phyloP scores from a whole-genome alignment of 1,139 yeast species.

The Taphrina confusa region DNA sequence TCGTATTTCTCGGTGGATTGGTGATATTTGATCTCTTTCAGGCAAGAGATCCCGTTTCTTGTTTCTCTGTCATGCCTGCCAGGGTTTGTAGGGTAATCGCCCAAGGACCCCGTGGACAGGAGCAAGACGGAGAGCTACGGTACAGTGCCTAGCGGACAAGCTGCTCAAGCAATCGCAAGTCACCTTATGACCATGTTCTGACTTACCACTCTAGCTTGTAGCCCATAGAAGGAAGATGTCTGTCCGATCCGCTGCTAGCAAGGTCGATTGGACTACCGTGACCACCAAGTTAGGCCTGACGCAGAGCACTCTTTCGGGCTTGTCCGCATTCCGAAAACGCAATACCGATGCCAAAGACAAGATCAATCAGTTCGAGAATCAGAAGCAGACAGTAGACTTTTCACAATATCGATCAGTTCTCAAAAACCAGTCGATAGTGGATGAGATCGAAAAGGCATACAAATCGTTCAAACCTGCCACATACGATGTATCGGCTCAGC shows the following conservation, averaged over 20 bases:
- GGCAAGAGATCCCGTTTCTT: no score
- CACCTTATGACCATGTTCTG: no score
- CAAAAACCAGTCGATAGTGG: conserved; percentile 77
- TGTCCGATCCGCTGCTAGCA: conserved; percentile 31
- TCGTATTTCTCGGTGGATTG: no score
- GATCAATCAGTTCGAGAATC: conserved; percentile 66
- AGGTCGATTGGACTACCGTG: conserved; percentile 89
- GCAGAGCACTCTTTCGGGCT: conserved; percentile 84
- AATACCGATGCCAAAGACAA: conserved; percentile 94
- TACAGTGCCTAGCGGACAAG: no score
- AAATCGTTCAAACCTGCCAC: conserved; percentile 76
- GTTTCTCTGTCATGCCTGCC: no score
- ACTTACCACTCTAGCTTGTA: no score
- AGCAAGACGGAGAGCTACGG: no score
- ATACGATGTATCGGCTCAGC: conserved; percentile 82
- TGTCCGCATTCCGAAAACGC: conserved; percentile 95
- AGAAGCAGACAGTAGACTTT: conserved; percentile 78
- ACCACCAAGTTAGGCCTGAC: conserved; percentile 86
- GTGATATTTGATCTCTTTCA: no score
- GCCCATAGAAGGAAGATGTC: conserved; percentile 31
- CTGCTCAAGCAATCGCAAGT: no score
- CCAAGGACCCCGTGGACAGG: no score
- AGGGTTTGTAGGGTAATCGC: no score
- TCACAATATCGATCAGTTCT: conserved; percentile 73
- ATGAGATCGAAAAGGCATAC: conserved; percentile 78